Base-by-base conservation (phyloP, 1,284 basidiomycete species). In the Pulchroboletus neoregius region DNA sequence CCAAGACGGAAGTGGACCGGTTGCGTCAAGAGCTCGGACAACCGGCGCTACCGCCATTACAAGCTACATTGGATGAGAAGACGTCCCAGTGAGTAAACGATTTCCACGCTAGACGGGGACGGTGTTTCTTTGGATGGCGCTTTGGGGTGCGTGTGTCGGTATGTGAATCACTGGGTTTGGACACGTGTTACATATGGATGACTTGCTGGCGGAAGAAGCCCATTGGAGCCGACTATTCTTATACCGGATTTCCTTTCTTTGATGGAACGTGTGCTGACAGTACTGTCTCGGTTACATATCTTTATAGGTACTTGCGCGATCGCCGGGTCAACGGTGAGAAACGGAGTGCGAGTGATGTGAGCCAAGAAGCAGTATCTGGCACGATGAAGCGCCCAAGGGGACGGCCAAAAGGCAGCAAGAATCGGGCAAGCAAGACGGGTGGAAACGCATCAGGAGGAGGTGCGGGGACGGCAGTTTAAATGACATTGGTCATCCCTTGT, bases 11-110 rank as follows among this genome's bases (percentile, higher is more conserved):
- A 52, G 87, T 90, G 35, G 87, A 90, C 58, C 68, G 74, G 42
- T 69, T 90, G 34, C 78, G 87, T 40, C 72, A 73, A 44, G 87
- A 90, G 58, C 78, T 90, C 7, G 87, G 85, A 1, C 82, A 89
- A 58, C 69, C 78, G 1, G 78, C 87, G 3, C 63, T 88, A 18
- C 86, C 85, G 3, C 80, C 74, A 57, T 58, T 90, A 23, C 84
- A 89, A 56, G 68, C 70, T 31, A 85, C 80, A 23, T 63, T 90
- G 33, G 86, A 89, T 41, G 87, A 89, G 58, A 86, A 84, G 62
- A 76, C 76, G 26, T 72, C 78, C 20, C 78, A 82, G 86, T 89
- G 59, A 68, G 80, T 78, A 22, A 41, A 35, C 12, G 18, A 31
- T 52, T 50, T 55, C 54, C 52, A 50, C 48, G 46, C 33, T 40